phyloP scores from a whole-genome alignment of 805 yeast genomes.

The Wickerhamomyces subpelliculosus region DNA sequence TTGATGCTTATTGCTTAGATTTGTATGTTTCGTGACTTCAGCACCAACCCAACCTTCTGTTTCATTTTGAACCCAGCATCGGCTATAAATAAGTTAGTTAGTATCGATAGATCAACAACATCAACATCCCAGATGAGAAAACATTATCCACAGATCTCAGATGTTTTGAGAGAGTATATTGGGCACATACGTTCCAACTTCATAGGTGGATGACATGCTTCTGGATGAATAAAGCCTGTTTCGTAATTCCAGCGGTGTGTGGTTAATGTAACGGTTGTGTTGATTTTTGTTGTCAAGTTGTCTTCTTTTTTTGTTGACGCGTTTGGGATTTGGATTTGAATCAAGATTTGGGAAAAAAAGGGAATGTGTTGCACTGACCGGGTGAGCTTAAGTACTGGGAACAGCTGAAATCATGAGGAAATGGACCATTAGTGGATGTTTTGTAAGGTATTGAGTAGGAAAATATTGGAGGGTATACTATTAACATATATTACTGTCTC shows the following conservation, averaged over 20 bases:
- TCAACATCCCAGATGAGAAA: too few species aligned
- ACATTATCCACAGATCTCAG: too few species aligned
- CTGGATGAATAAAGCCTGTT: constrained; percentile 20
- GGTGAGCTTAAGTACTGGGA: neutral
- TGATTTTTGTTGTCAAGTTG: constrained; percentile 3
- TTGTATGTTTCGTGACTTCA: constrained; percentile 42
- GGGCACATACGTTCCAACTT: constrained; percentile 53
- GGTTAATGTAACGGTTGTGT: constrained; percentile 3
- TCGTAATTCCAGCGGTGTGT: neutral
- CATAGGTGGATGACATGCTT: constrained; percentile 23
- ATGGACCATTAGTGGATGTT: too few species aligned
- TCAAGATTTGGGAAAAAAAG: neutral
- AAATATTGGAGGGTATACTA: too few species aligned
- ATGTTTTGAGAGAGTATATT: too few species aligned
- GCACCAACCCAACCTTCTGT: constrained; percentile 69
- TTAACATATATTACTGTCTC: too few species aligned
- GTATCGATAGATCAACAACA: constrained; percentile 19
- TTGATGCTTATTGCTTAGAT: constrained; percentile 36
- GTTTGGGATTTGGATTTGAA: constrained; percentile 1
- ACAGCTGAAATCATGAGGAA: too few species aligned
- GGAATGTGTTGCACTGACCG: constrained; percentile 15
- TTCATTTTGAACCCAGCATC: constrained; percentile 74
- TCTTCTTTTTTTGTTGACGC: constrained; percentile 1
- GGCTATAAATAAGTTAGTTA: constrained; percentile 31
- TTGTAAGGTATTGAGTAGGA: too few species aligned